Conservation (phyloP, 305 asterid genomes). For the Rubia peregrina region DNA sequence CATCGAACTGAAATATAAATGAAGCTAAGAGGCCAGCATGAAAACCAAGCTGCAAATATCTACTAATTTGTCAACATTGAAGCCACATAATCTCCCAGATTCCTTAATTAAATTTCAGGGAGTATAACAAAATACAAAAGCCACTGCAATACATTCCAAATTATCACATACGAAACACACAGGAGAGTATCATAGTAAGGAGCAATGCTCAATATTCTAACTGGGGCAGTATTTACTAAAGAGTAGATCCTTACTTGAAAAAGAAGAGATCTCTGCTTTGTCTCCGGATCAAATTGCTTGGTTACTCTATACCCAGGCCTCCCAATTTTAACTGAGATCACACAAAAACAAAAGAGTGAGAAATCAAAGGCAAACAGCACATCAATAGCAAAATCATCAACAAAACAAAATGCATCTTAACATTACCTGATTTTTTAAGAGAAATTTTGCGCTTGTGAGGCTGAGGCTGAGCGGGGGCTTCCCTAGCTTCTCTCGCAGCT, state of each 20-base stretch:
- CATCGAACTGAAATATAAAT: not conserved
- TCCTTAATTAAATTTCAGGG: not conserved
- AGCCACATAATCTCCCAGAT: not conserved
- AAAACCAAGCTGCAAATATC: not conserved
- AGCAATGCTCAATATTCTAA: not conserved
- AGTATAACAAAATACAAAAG: not conserved
- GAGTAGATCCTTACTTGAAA: constrained; percentile 55
- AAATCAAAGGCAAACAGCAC: too few species aligned
- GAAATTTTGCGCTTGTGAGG: constrained; percentile 83
- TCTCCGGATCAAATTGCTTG: constrained; percentile 83
- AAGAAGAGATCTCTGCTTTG: constrained; percentile 90
- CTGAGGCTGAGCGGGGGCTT: constrained; percentile 95
- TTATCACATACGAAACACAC: not conserved
- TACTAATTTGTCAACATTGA: not conserved
- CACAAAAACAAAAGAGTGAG: too few species aligned
- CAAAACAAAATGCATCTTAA: not conserved
- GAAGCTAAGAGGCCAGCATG: not conserved
- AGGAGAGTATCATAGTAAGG: not conserved
- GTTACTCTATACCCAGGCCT: constrained; percentile 97
- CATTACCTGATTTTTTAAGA: constrained; percentile 58
- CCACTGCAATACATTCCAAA: not conserved
- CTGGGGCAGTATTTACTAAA: not conserved
- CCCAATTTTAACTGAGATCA: constrained; percentile 40
- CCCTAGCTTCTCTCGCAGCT: constrained; percentile 98
- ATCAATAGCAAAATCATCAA: not conserved